Conservation (phyloP, 257 asterid genomes). For the Nicotiana sylvestris region DNA sequence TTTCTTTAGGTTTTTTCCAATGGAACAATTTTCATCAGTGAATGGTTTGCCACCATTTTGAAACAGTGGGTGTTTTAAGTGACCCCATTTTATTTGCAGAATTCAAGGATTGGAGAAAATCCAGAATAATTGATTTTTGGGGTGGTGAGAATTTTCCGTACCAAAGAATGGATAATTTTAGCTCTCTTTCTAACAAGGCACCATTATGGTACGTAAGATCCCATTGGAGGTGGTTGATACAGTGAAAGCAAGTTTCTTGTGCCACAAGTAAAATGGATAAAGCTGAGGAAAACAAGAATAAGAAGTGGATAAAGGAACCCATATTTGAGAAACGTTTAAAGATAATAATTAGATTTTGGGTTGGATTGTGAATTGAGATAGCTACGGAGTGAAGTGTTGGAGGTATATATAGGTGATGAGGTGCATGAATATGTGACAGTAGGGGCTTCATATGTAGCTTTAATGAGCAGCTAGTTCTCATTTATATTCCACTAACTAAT, state of each 20-base stretch:
- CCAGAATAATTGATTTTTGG: conserved; percentile 58
- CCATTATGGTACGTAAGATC: conserved; percentile 55
- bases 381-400: background rate
- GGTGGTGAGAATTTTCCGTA: conserved; percentile 64
- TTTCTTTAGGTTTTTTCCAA: conserved; percentile 52
- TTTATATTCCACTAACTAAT: background rate
- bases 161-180: conserved; percentile 60
- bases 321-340: background rate
- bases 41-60: conserved; percentile 62
- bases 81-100: conserved; percentile 20
- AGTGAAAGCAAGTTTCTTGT: conserved; percentile 19
- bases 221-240: conserved; percentile 25
- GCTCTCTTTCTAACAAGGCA: conserved; percentile 46
- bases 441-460: background rate
- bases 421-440: conserved; percentile 5
- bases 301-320: conserved; percentile 6
- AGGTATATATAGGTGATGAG: background rate
- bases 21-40: conserved; percentile 30
- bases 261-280: background rate
- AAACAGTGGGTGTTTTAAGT: conserved; percentile 41
- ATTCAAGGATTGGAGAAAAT: conserved; percentile 53
- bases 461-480: conserved; percentile 3
- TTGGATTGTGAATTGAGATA: background rate
- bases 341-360: background rate
- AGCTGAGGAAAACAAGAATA: conserved; percentile 14